Evolutionary conservation across 2,329 filamentous ascomycete genomes (phyloP).

Genomic region (Trichoderma citrinoviride): DNA sequence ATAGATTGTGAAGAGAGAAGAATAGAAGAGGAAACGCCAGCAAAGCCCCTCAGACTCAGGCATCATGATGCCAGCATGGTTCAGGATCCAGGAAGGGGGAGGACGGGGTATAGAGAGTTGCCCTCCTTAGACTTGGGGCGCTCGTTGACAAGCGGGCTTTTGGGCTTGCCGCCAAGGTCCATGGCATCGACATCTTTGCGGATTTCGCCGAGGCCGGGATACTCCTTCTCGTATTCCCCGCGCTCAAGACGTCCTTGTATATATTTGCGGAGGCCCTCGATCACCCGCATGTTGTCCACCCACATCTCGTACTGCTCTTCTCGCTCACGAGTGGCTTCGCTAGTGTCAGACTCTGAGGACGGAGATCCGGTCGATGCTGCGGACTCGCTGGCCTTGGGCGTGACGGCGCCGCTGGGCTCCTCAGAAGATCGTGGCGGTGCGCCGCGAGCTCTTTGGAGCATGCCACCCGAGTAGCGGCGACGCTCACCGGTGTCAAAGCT

Average conservation of each 20-base stretch:
- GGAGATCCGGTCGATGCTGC: slow-evolving; percentile 52
- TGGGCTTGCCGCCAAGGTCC: slow-evolving; percentile 40
- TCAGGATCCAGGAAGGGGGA: slow-evolving; percentile 40
- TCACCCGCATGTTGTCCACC: slow-evolving; percentile 64
- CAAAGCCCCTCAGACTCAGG: neutral
- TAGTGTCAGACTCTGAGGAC: slow-evolving; percentile 52
- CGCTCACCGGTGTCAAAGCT: slow-evolving; percentile 63
- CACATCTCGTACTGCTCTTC: slow-evolving; percentile 63
- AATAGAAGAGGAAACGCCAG: neutral
- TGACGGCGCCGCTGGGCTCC: slow-evolving; percentile 41
- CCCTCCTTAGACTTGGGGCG: slow-evolving; percentile 31
- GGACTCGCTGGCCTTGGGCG: slow-evolving; percentile 45
- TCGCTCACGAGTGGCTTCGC: slow-evolving; percentile 52
- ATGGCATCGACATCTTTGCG: slow-evolving; percentile 34
- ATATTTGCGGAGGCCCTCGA: slow-evolving; percentile 60
- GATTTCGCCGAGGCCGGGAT: slow-evolving; percentile 21
- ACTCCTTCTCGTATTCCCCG: slow-evolving; percentile 49
- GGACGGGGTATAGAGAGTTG: slow-evolving; percentile 41
- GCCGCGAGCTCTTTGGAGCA: slow-evolving; percentile 59
- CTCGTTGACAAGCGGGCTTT: slow-evolving; percentile 29
- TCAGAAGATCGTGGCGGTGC: slow-evolving; percentile 30
- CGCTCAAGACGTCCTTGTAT: slow-evolving; percentile 56
- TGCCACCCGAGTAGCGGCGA: slow-evolving; percentile 63
- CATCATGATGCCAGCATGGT: neutral
- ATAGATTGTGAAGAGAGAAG: neutral